Evolutionary conservation across 257 asterid species (phyloP).

Genomic region (Solanum neorickii): DNA sequence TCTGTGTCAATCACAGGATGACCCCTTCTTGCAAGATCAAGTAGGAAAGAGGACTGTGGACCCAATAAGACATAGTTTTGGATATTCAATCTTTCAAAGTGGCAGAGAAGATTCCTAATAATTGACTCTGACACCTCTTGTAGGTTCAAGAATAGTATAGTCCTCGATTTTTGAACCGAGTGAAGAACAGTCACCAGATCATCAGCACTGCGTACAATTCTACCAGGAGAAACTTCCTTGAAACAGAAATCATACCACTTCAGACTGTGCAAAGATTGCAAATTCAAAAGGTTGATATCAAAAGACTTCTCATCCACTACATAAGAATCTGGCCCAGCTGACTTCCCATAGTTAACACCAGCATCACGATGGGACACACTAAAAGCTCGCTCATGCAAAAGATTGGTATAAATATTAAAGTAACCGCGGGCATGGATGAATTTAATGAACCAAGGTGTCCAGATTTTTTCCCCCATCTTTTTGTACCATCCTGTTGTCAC

Average conservation of each 20-base stretch:
- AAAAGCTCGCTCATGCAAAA: conserved; percentile 65
- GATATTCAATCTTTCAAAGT: conserved; percentile 55
- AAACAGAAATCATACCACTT: conserved; percentile 92
- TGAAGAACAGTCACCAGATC: conserved; percentile 45
- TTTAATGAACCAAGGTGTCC: conserved; percentile 99
- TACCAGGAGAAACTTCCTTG: conserved; percentile 38
- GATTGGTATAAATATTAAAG: conserved; percentile 73
- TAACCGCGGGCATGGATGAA: conserved; percentile 78
- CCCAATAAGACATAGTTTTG: conserved; percentile 62
- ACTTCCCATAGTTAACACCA: conserved; percentile 84
- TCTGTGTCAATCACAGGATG: conserved; percentile 55
- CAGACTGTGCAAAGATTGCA: conserved; percentile 48
- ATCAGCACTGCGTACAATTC: conserved; percentile 35
- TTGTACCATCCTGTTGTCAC: conserved; percentile 97
- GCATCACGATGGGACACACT: conserved; percentile 88
- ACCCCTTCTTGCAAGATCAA: conserved; percentile 86
- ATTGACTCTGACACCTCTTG: conserved; percentile 39
- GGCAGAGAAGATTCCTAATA: conserved; percentile 72
- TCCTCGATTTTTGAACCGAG: conserved; percentile 39
- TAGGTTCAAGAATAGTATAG: conserved; percentile 46
- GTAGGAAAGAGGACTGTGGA: conserved; percentile 31
- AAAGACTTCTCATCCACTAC: conserved; percentile 48
- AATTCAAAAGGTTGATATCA: conserved; percentile 32
- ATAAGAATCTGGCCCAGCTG: conserved; percentile 81
- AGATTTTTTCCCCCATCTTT: conserved; percentile 83